Base-by-base conservation (phyloP, 1,139 yeast genomes). In the Hansenula lynferdii region DNA sequence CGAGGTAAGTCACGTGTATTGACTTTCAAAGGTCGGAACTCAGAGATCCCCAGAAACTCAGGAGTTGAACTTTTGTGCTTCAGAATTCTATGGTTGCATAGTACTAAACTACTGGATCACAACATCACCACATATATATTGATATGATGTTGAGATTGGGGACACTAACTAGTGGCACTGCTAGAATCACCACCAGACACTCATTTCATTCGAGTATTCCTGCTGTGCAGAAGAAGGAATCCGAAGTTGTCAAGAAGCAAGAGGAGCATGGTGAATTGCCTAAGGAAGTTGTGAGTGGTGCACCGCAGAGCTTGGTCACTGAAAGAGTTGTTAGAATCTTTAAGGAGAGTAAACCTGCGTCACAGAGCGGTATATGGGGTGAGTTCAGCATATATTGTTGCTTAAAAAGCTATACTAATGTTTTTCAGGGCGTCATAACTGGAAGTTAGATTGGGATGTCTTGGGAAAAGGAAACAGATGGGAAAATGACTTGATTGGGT, bases 401-500 rank as follows among this genome's bases (percentile, higher is more conserved):
- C 10, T 28, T 21, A 17, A 12, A 8, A 11, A 4, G 14, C 9
- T 17, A 18, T n/a, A 24, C 32, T 26, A 31, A 25, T 21, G 10
- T 15, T 16, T n/a, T 12, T n/a, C 5, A 35, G 48, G 48, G 19
- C 62, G 65, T 44, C 67, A 69, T 53, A 73, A 76, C 51, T 86
- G 96, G 96, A 77, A 77, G 56, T 58, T 86, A 46, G 95, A 86
- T 63, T 86, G 94, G 92, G 95, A 86, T 56, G 75, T 84, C 31
- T 67, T 82, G 42, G 81, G 81, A 34, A 77, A 82, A 53, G 87
- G 85, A 29, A 80, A 85, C 67, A 70, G 95, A 58, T 86, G 95
- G 95, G 95, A 85, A 60, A 85, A 86, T 62, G 94, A 85, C 56
- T 69, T 85, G 56, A 86, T 85, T 65, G 96, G 96, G 15, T 86